phyloP scores from a whole-genome alignment of 2,329 filamentous ascomycete species.

The Magnaporthales sp. region DNA sequence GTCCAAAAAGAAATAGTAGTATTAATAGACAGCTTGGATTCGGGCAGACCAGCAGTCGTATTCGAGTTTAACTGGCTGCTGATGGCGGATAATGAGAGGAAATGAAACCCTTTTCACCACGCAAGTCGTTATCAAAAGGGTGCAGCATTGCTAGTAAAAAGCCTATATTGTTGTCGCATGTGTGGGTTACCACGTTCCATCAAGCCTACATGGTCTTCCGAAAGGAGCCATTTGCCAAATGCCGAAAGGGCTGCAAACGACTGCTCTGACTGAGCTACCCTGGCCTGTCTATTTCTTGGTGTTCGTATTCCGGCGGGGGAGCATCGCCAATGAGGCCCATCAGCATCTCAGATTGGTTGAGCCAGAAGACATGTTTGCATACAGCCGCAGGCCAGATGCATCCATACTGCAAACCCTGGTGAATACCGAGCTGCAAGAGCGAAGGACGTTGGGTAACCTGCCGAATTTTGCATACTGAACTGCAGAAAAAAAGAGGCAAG shows the following conservation, averaged over 20 bases:
- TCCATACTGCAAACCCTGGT: not conserved
- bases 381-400: not conserved
- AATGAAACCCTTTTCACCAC: not conserved
- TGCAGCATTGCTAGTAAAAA: not conserved
- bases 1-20: not conserved
- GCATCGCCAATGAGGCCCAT: not conserved
- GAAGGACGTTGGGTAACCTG: not conserved
- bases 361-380: not conserved
- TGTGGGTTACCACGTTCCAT: not conserved
- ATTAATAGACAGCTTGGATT: not conserved
- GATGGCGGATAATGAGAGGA: not conserved
- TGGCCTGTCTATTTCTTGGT: not conserved
- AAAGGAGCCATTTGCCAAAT: not conserved
- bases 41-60: not conserved
- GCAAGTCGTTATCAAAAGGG: not conserved
- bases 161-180: not conserved
- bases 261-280: not conserved
- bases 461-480: not conserved
- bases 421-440: not conserved
- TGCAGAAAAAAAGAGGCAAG: not conserved
- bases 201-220: not conserved
- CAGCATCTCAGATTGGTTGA: not conserved
- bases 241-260: not conserved
- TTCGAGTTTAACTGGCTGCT: not conserved
- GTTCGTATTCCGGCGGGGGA: not conserved